These are phyloP conservation scores for Clavispora phyllophila DNA, from an alignment of 805 yeast species.

Conservation along the genomic window DNA sequence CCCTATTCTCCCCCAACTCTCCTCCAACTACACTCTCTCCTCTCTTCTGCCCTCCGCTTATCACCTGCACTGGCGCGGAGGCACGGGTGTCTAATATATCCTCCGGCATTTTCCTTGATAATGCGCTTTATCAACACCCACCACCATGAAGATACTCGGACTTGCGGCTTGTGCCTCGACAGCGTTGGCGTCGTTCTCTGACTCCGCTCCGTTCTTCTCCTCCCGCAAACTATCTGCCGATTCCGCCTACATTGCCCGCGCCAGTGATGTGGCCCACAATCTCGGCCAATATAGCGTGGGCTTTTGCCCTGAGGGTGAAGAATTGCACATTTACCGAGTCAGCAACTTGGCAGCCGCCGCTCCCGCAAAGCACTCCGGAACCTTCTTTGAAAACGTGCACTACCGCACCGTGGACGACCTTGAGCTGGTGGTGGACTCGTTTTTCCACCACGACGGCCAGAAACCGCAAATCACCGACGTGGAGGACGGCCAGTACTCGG, in stretches of 20 bases:
- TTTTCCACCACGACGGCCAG: constrained; percentile 4
- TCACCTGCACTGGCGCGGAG: not conserved
- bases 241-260: constrained; percentile 20
- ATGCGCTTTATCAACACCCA: not conserved
- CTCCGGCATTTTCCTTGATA: constrained; percentile 2
- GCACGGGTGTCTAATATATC: constrained; percentile 1
- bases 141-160: constrained; percentile 7
- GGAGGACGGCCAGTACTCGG: constrained; percentile 18
- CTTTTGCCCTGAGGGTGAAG: constrained; percentile 17
- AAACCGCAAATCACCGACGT: constrained; percentile 19
- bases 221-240: constrained; percentile 3
- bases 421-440: constrained; percentile 10
- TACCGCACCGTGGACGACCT: constrained; percentile 11
- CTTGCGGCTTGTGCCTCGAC: constrained; percentile 13
- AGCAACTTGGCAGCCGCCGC: constrained; percentile 11
- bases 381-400: constrained; percentile 14
- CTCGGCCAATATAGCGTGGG: constrained; percentile 15
- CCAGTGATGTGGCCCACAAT: constrained; percentile 14
- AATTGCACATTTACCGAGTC: constrained; percentile 25
- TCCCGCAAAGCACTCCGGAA: constrained; percentile 1
- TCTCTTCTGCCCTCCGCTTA: no score
- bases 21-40: no score
- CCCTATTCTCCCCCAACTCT: no score
- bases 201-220: constrained; percentile 15
- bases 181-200: constrained; percentile 15